A percentile compares a stretch with the other conserved stretches of the same genome.
Conservation (phyloP, 352 stramenopile species). For the Halophytophthora batemanensis region DNA sequence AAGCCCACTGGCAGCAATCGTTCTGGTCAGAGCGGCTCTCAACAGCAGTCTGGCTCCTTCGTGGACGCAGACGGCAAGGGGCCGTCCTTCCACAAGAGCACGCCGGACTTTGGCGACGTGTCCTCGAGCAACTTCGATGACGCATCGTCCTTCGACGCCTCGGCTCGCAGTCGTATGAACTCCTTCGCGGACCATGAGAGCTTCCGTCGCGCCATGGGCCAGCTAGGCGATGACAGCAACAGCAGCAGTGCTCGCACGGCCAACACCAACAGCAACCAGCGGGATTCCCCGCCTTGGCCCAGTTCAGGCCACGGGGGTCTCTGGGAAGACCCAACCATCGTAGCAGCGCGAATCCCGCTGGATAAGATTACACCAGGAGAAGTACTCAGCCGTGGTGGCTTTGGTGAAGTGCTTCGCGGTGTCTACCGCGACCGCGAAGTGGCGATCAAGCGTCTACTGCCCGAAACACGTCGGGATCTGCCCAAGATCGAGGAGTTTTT, state of each 20-base stretch:
- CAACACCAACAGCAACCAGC: slow-evolving; percentile 22
- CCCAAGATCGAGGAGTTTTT: slow-evolving; percentile 49
- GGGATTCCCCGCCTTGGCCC: slow-evolving; percentile 13
- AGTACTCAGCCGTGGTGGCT: slow-evolving; percentile 42
- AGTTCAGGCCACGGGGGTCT: slow-evolving; percentile 21
- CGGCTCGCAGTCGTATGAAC: slow-evolving; percentile 20
- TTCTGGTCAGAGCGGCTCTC: slow-evolving; percentile 5
- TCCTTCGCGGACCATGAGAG: slow-evolving; percentile 25
- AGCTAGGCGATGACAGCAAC: slow-evolving; percentile 14
- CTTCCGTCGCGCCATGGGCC: slow-evolving; percentile 22
- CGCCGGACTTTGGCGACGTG: slow-evolving; percentile 5
- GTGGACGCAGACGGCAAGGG: slow-evolving; percentile 2
- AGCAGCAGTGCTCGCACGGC: slow-evolving; percentile 11
- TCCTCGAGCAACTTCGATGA: slow-evolving; percentile 14
- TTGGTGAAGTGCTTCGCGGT: slow-evolving; percentile 42
- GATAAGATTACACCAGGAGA: slow-evolving; percentile 32
- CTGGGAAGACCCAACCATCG: slow-evolving; percentile 47
- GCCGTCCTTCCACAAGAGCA: slow-evolving; percentile 6
- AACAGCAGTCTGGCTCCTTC: slow-evolving; percentile 7
- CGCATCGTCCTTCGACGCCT: slow-evolving; percentile 21
- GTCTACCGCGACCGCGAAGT: slow-evolving; percentile 34
- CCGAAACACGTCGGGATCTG: slow-evolving; percentile 36
- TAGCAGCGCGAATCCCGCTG: slow-evolving; percentile 45
- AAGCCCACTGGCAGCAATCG: slow-evolving; percentile 10
- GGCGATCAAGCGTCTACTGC: slow-evolving; percentile 48